Conservation (phyloP, 2,329 filamentous ascomycete species). For the Fusarium cyanostomum region DNA sequence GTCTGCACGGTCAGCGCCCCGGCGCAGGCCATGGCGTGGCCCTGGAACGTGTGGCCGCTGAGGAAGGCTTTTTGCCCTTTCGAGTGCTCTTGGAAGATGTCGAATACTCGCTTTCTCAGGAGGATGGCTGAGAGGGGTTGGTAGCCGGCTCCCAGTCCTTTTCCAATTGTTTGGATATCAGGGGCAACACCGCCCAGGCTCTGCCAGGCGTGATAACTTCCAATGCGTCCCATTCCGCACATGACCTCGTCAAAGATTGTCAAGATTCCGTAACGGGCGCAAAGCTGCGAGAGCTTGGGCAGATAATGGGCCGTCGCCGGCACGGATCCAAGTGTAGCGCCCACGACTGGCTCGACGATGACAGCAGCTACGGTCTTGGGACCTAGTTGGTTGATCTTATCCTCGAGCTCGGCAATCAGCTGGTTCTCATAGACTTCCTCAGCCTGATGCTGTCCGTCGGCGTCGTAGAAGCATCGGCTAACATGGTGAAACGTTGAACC, state of each 20-base stretch:
- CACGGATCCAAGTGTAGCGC: slow-evolving; percentile 59
- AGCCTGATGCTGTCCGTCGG: background rate
- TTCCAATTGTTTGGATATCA: slow-evolving; percentile 67
- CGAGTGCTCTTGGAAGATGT: background rate
- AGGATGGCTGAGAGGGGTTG: slow-evolving; percentile 64
- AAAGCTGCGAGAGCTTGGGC: slow-evolving; percentile 54
- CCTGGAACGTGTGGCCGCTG: background rate
- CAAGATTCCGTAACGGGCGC: slow-evolving; percentile 60
- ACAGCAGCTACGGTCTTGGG: slow-evolving; percentile 55
- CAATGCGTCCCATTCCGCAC: slow-evolving; percentile 69
- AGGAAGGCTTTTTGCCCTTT: background rate
- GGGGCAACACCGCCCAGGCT: slow-evolving; percentile 57
- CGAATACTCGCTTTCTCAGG: slow-evolving; percentile 46
- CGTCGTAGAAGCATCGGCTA: background rate
- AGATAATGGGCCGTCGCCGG: slow-evolving; percentile 61
- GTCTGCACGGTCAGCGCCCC: too few relatives aligned
- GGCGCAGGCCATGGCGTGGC: background rate
- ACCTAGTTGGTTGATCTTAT: slow-evolving; percentile 53
- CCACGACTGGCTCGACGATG: slow-evolving; percentile 55
- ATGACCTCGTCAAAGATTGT: slow-evolving; percentile 68
- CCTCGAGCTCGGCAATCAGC: slow-evolving; percentile 49
- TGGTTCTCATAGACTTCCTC: background rate
- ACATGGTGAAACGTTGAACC: background rate
- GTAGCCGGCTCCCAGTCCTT: slow-evolving; percentile 66
- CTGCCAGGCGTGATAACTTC: slow-evolving; percentile 68